Evolutionary conservation across 495 filamentous ascomycete species (phyloP).

Genomic region (Penicillium crystallinum): DNA sequence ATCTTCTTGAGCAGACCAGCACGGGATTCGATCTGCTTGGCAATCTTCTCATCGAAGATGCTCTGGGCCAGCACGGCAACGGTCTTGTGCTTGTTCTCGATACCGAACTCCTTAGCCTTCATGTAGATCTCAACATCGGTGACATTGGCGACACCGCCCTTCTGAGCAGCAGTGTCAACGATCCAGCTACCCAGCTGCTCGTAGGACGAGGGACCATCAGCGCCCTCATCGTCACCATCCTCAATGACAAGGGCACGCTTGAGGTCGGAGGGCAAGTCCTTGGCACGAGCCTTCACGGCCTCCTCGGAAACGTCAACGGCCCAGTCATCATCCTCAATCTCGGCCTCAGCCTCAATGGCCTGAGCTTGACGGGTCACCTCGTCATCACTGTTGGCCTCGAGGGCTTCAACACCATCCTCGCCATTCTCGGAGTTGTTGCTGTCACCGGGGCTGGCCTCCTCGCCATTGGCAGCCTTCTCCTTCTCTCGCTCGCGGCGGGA

Average conservation of each 20-base stretch:
- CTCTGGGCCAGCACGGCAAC: conserved; percentile 87
- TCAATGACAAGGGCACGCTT: conserved; percentile 84
- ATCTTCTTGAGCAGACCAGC: conserved; percentile 86
- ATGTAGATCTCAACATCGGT: conserved; percentile 85
- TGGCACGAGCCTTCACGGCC: conserved; percentile 88
- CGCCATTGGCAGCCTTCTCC: conserved; percentile 61
- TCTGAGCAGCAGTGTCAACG: conserved; percentile 62
- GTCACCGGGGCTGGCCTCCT: conserved; percentile 64
- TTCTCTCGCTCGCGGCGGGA: conserved; percentile 72
- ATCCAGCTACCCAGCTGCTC: conserved; percentile 95
- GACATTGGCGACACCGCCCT: conserved; percentile 67
- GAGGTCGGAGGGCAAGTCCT: conserved; percentile 83
- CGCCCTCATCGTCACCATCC: conserved; percentile 80
- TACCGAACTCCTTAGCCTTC: conserved; percentile 91
- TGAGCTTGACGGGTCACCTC: conserved; percentile 84
- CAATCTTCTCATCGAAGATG: conserved; percentile 86
- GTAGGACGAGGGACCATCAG: conserved; percentile 76
- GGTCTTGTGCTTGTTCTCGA: conserved; percentile 92
- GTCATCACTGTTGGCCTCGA: conserved; percentile 83
- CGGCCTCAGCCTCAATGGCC: conserved; percentile 58
- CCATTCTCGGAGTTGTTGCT: conserved; percentile 66
- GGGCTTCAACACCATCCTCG: conserved; percentile 60
- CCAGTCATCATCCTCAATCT: conserved; percentile 84
- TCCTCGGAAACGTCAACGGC: conserved; percentile 91
- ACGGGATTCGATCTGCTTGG: conserved; percentile 77